Evolutionary conservation across 2,329 filamentous ascomycete species (phyloP), one percentile per base, ranked within the genome.

Genomic region (Verticillium tricorpus): DNA sequence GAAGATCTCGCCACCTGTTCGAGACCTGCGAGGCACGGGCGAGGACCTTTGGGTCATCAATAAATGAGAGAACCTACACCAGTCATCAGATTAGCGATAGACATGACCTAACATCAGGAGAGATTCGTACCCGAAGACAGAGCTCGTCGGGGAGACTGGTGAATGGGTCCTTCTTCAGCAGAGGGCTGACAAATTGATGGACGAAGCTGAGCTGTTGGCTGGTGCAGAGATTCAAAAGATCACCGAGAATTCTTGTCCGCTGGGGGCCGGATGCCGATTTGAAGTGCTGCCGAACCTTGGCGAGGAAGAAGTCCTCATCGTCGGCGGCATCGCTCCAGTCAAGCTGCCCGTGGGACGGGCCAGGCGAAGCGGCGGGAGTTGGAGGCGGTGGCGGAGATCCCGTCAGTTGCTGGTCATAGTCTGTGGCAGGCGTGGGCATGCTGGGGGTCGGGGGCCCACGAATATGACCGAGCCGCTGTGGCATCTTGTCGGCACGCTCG

Each of bases 21-120:
- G 95, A 99, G n/a, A 99, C 95, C 74, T 98, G 94, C 5, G 94
- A 97, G 59, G 95, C 91, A 72, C 95, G 86, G 45, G 93, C 94
- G 56, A 99, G 83, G 2, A 96, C 96, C 73, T 93, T 95, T 1
- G 95, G 93, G 71, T 99, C 95, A 71, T 99, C 95, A 71, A 99
- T 94, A 73, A 96, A 99, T 54, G 94, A 96, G 58, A 99, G 82
- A 66, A 99, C 91, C 90, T 97, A 70, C 4, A 59, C 57, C 40
- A 35, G 31, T 9, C 19, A 45, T 57, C 15, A 37, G 40, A 32
- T 63, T 45, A 61, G 58, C 32, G 34, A 32, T 5, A 22, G 6
- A 57, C 14, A n/a, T 14, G 5, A 15, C 34, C 17, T 15, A 19
- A 14, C 34, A 3, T n/a, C 8, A 3, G 6, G 7, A 15, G 7